phyloP scores from a whole-genome alignment of 768 basidiomycete species.

The Steccherinum ochraceum region DNA sequence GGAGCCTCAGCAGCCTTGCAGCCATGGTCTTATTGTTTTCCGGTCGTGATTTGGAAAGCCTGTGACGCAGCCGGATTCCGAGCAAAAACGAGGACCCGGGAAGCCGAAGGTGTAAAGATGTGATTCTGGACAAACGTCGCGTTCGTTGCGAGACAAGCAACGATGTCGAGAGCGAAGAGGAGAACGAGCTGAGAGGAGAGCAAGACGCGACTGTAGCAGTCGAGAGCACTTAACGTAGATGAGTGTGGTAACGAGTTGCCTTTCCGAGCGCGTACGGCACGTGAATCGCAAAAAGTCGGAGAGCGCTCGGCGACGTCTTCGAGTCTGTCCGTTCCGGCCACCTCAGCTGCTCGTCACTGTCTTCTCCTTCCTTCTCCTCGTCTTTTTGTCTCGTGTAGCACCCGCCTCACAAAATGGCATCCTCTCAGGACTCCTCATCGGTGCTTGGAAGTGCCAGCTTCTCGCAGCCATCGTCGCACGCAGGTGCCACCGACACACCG shows the following conservation, averaged over 20 bases:
- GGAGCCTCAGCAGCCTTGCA: neutral
- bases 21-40: neutral
- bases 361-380: slow-evolving; percentile 7
- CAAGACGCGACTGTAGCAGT: too few species aligned
- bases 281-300: neutral
- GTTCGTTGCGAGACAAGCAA: too few species aligned
- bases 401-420: neutral
- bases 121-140: too few species aligned
- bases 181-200: too few species aligned
- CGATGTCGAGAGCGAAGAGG: too few species aligned
- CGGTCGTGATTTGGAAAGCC: neutral
- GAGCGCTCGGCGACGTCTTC: neutral
- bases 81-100: neutral
- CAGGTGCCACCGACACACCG: slow-evolving; percentile 11
- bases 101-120: neutral
- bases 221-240: neutral
- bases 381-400: neutral
- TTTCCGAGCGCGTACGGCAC: neutral
- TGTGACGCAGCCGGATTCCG: neutral
- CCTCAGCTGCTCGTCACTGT: slow-evolving; percentile 3
- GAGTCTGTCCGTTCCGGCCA: neutral
- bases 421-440: slow-evolving; percentile 15
- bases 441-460: slow-evolving; percentile 21
- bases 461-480: slow-evolving; percentile 8
- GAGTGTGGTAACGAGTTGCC: neutral